Evolutionary conservation across 768 basidiomycete species (phyloP), one percentile per base, ranked within the genome.

Genomic region (Russula griseocarnosa): DNA sequence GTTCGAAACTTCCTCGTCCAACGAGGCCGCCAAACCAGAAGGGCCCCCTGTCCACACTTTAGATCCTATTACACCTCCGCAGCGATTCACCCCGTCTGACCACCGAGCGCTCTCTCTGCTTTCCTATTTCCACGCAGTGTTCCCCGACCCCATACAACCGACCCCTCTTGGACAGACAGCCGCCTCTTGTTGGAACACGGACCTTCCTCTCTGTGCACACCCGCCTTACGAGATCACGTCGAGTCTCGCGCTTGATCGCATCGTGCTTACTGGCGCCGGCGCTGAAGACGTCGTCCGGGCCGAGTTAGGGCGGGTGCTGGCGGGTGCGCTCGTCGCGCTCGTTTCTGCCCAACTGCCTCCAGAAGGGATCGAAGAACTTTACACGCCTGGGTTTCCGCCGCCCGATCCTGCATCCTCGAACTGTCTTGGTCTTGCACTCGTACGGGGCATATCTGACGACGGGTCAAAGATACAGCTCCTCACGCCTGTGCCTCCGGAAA

Each of bases 311-410:
- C 76, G 83, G 5, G 92, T 91, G 0, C 77, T 98, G 38, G 93
- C 92, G 62, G 90, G 90, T 0, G 85, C 87, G 1, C 68, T 98
- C 38, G 90, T 97, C 4, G 94, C 83, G 0, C 80, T 98, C 13
- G 80, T 94, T 9, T 76, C 76, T 9, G 13, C 26, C 49, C 26
- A 50, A 28, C 26, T 2, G 14, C 16, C 26, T 6, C 28, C 44
- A 14, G 63, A 64, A 20, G 34, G 42, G 28, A 22, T 38, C 42
- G 51, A 55, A 7, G 70, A 87, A 6, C 80, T 84, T 0, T 96
- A 94, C 73, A 76, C 71, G 0, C 91, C 86, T 69, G 80, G 79
- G 0, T 73, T 77, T 0, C 65, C 77, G 0, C 75, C 78, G 0
- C 92, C 92, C 0, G 74, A 81, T 1, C 87, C 92, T 0, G 69